Evolutionary conservation across 2,329 filamentous ascomycete species (phyloP).

Genomic region (Mollisia scopiformis): DNA sequence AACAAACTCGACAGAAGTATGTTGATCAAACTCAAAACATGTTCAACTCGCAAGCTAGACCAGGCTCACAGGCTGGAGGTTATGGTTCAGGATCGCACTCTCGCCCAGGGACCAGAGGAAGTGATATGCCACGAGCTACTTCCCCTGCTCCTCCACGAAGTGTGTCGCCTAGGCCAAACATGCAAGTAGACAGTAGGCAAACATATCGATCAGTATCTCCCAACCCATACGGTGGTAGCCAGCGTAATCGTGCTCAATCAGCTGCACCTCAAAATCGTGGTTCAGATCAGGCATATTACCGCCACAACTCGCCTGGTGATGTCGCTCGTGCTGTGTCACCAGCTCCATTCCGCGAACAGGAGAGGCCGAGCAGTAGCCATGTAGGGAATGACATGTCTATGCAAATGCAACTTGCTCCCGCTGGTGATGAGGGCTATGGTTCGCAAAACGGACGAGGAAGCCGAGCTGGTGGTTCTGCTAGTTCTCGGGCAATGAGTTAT

Average conservation of each 20-base stretch:
- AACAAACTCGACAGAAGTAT: constrained; percentile 90
- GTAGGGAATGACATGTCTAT: constrained; percentile 59
- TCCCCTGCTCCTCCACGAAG: constrained; percentile 72
- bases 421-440: constrained; percentile 59
- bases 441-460: constrained; percentile 54
- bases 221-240: constrained; percentile 58
- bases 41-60: constrained; percentile 52
- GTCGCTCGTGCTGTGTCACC: constrained; percentile 50
- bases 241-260: constrained; percentile 34
- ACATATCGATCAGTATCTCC: constrained; percentile 58
- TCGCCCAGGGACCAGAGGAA: constrained; percentile 61
- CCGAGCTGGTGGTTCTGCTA: constrained; percentile 50
- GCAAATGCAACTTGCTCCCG: constrained; percentile 67
- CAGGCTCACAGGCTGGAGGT: constrained; percentile 35
- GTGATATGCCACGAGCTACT: constrained; percentile 59
- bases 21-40: constrained; percentile 80
- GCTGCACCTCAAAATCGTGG: constrained; percentile 48
- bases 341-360: constrained; percentile 39
- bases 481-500: constrained; percentile 53
- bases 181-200: constrained; percentile 51
- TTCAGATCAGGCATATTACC: constrained; percentile 54
- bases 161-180: constrained; percentile 63
- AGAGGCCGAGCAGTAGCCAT: constrained; percentile 52
- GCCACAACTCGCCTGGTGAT: constrained; percentile 50
- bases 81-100: constrained; percentile 45